Conservation (phyloP, 2,329 filamentous ascomycete species). For the Sclerotinia subarctica region DNA sequence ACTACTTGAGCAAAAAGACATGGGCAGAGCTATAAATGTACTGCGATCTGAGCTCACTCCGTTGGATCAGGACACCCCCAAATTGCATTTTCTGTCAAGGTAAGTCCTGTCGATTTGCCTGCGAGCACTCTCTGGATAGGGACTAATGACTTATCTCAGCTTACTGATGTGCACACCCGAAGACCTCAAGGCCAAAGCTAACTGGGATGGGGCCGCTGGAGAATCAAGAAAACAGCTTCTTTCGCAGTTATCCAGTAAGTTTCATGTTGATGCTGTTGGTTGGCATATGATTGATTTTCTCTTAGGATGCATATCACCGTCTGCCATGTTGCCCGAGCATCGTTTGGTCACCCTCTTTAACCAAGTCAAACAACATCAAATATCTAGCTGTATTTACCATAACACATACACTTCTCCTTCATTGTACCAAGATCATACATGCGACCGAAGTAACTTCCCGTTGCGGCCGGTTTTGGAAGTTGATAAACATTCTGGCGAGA, state of each 20-base stretch:
- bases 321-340: constrained; percentile 94
- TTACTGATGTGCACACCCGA: constrained; percentile 86
- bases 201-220: constrained; percentile 80
- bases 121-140: neutral
- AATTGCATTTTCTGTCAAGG: constrained; percentile 79
- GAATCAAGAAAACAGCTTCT: constrained; percentile 72
- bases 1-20: constrained; percentile 73
- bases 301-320: constrained; percentile 84
- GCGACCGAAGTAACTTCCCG: constrained; percentile 77
- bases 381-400: constrained; percentile 82
- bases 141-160: constrained; percentile 44
- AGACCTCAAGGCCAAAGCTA: constrained; percentile 71
- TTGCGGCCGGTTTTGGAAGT: constrained; percentile 68
- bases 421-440: constrained; percentile 83
- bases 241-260: constrained; percentile 77
- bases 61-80: constrained; percentile 71
- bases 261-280: neutral
- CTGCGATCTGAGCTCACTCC: constrained; percentile 85
- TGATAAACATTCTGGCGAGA: constrained; percentile 71
- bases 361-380: constrained; percentile 80
- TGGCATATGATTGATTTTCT: constrained; percentile 28
- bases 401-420: constrained; percentile 76
- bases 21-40: constrained; percentile 72
- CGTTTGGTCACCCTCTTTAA: constrained; percentile 77
- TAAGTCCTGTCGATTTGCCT: constrained; percentile 37